Percentiles rank a stretch among this genome's conserved stretches.
Evolutionary conservation across 1,139 yeast genomes (phyloP).

Genomic region (Hansenula sp.): DNA sequence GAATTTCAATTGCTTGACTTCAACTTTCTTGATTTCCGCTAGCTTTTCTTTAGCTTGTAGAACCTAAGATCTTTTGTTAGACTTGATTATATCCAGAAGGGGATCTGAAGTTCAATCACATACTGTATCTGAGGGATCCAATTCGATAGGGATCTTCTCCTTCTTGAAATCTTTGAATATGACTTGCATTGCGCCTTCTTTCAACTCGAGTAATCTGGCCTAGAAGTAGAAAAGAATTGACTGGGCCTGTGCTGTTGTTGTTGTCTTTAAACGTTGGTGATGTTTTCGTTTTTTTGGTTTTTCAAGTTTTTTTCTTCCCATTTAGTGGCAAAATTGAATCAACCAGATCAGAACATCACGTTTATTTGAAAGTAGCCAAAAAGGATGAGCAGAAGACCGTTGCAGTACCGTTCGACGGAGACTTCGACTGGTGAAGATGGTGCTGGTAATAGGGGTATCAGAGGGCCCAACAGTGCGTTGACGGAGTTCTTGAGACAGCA

Average conservation of each 20-base stretch:
- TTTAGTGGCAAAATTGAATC: slow-evolving; percentile 3
- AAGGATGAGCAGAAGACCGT: slow-evolving; percentile 22
- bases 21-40: slow-evolving; percentile 66
- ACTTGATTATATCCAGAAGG: slow-evolving; percentile 6
- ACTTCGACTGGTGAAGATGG: slow-evolving; percentile 14
- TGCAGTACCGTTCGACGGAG: slow-evolving; percentile 24
- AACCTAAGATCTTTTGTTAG: slow-evolving; percentile 36
- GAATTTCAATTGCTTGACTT: slow-evolving; percentile 73
- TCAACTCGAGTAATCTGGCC: too few relatives aligned
- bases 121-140: slow-evolving; percentile 67
- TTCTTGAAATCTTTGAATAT: slow-evolving; percentile 90
- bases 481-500: slow-evolving; percentile 75
- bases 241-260: not conserved
- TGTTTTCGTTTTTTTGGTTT: not conserved
- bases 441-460: slow-evolving; percentile 39
- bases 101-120: slow-evolving; percentile 24
- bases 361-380: not conserved
- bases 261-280: not conserved
- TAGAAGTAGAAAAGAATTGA: too few relatives aligned
- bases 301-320: not conserved
- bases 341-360: not conserved
- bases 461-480: slow-evolving; percentile 77
- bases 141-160: slow-evolving; percentile 77
- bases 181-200: slow-evolving; percentile 73
- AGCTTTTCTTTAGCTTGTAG: slow-evolving; percentile 68